These are phyloP conservation scores for Vachellia collinsii DNA, from an alignment of 306 rosid species.

Conservation along the genomic window DNA sequence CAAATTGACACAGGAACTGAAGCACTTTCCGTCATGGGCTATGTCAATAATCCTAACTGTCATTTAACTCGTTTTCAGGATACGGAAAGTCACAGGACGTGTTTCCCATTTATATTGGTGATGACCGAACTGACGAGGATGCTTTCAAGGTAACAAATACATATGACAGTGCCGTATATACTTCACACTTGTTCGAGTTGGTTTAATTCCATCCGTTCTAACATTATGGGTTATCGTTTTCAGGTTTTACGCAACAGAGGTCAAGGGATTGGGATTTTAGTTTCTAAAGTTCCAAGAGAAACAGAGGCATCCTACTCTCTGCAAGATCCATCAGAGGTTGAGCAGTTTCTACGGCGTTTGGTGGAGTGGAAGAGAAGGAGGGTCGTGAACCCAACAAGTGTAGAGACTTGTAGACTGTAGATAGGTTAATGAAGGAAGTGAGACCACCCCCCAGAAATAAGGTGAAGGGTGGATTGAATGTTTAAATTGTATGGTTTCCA, in stretches of 20 bases:
- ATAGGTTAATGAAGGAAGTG: conserved; percentile 18
- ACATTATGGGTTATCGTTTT: not conserved
- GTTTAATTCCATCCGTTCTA: not conserved
- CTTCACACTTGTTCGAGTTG: not conserved
- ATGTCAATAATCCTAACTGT: not conserved
- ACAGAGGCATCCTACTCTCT: conserved; percentile 82
- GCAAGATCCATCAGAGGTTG: conserved; percentile 93
- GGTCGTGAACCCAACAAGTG: conserved; percentile 28
- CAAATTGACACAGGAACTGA: not conserved
- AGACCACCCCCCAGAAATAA: not conserved
- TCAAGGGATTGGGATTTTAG: conserved; percentile 91
- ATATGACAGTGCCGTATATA: not conserved
- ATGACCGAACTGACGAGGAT: conserved; percentile 93
- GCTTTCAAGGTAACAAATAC: conserved; percentile 76
- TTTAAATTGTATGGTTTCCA: not conserved
- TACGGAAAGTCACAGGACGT: conserved; percentile 70
- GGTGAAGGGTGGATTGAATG: conserved; percentile 1
- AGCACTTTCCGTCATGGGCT: not conserved
- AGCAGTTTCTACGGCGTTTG: conserved; percentile 74
- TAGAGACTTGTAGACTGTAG: conserved; percentile 37
- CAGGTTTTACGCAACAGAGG: conserved; percentile 72
- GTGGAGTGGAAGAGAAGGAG: conserved; percentile 72
- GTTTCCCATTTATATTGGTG: conserved; percentile 86
- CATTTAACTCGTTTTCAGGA: conserved; percentile 43
- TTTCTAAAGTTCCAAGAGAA: conserved; percentile 81